A percentile compares a stretch with the other conserved stretches of the same genome.
These are phyloP conservation scores for Fomitopsis schrenkii DNA, from an alignment of 1,284 basidiomycete species.

Conservation along the genomic window DNA sequence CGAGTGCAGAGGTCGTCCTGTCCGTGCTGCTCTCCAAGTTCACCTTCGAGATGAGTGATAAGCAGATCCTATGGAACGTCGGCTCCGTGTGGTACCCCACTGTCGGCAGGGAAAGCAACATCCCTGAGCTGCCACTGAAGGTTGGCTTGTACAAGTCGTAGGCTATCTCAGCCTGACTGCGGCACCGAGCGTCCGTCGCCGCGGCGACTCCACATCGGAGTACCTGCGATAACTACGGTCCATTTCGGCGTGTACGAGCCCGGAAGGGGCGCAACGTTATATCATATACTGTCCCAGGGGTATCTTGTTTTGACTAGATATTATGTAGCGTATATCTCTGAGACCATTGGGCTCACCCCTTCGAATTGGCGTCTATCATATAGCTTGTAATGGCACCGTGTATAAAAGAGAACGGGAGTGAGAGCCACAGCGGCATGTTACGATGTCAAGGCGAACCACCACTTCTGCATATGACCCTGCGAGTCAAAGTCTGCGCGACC, in stretches of 20 bases:
- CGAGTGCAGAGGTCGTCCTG: slow-evolving; percentile 17
- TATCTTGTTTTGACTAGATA: too few relatives aligned
- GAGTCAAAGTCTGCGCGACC: slow-evolving; percentile 53
- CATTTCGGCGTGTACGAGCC: too few relatives aligned
- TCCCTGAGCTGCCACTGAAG: slow-evolving; percentile 22
- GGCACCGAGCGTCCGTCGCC: neutral
- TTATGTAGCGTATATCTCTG: too few relatives aligned
- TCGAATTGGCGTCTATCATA: too few relatives aligned
- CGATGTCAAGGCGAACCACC: slow-evolving; percentile 46
- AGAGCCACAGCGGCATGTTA: neutral
- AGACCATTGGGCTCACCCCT: too few relatives aligned
- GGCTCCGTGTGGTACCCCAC: slow-evolving; percentile 23
- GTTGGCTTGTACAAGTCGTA: slow-evolving; percentile 6
- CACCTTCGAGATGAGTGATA: slow-evolving; percentile 16
- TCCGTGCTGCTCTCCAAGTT: slow-evolving; percentile 17
- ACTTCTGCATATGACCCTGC: slow-evolving; percentile 36
- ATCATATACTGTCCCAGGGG: too few relatives aligned
- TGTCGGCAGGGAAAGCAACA: slow-evolving; percentile 18
- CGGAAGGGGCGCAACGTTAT: too few relatives aligned
- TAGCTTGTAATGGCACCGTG: too few relatives aligned
- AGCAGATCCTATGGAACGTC: slow-evolving; percentile 24
- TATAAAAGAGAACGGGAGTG: too few relatives aligned
- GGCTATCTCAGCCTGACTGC: neutral
- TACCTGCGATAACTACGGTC: too few relatives aligned
- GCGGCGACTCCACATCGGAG: too few relatives aligned